A percentile compares a stretch with the other conserved stretches of the same genome.
Conservation (phyloP, 768 basidiomycete species). For the Calvatia gigantea region DNA sequence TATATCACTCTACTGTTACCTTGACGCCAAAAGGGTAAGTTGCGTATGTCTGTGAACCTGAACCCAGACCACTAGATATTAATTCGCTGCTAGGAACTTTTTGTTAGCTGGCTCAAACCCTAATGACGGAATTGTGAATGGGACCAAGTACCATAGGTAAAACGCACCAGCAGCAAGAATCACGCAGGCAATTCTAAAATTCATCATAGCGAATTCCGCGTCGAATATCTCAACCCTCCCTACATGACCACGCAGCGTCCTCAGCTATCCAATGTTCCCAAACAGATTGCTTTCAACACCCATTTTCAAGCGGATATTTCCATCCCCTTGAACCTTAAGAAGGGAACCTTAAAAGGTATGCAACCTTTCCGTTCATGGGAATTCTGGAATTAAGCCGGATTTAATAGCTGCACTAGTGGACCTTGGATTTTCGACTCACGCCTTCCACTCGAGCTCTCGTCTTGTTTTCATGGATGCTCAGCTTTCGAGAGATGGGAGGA, state of each 20-base stretch:
- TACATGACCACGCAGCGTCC: slow-evolving; percentile 38
- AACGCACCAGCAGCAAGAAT: too few relatives aligned
- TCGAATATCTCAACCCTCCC: slow-evolving; percentile 39
- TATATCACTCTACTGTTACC: slow-evolving; percentile 63
- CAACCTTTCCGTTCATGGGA: not conserved
- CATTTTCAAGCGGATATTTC: slow-evolving; percentile 29
- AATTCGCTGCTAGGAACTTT: slow-evolving; percentile 20
- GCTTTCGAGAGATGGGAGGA: slow-evolving; percentile 24
- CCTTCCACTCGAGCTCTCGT: slow-evolving; percentile 35
- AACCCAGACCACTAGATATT: not conserved
- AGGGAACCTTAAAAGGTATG: slow-evolving; percentile 24
- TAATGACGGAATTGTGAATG: slow-evolving; percentile 28
- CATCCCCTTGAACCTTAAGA: slow-evolving; percentile 25
- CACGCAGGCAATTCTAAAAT: too few relatives aligned
- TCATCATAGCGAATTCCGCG: slow-evolving; percentile 39
- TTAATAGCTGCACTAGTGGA: slow-evolving; percentile 34
- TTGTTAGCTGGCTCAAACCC: slow-evolving; percentile 44
- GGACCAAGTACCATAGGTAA: slow-evolving; percentile 24
- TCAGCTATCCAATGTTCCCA: slow-evolving; percentile 30
- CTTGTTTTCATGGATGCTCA: slow-evolving; percentile 32
- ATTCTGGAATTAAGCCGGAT: not conserved
- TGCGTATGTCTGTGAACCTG: slow-evolving; percentile 20
- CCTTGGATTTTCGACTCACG: slow-evolving; percentile 41
- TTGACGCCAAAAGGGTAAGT: slow-evolving; percentile 54
- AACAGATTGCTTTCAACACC: slow-evolving; percentile 32